These are phyloP conservation scores for Rosellinia necatrix DNA, from an alignment of 2,329 filamentous ascomycete genomes.

Conservation along the genomic window DNA sequence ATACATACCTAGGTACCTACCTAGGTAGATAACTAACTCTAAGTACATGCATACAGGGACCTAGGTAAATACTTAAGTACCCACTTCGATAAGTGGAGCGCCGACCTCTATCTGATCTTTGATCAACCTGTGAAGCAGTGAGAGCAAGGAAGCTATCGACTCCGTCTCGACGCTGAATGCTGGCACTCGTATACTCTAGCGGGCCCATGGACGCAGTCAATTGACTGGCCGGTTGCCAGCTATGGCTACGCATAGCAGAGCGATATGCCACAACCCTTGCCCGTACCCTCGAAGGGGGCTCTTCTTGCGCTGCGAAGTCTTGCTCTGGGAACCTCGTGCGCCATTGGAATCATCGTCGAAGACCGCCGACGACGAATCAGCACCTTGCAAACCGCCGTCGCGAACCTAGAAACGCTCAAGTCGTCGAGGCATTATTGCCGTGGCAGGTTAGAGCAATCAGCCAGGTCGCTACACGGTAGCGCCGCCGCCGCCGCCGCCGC, in stretches of 20 bases:
- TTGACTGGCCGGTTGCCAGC: not conserved
- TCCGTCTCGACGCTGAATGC: too few relatives aligned
- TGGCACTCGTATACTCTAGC: not conserved
- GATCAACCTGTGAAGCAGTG: not conserved
- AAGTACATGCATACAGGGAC: too few relatives aligned
- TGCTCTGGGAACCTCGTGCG: constrained; percentile 61
- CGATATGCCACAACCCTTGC: constrained; percentile 52
- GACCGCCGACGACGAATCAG: constrained; percentile 61
- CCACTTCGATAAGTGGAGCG: too few relatives aligned
- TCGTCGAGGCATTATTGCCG: constrained; percentile 42
- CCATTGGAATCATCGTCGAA: constrained; percentile 58
- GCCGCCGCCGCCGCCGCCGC: constrained; percentile 5
- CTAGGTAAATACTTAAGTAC: too few relatives aligned
- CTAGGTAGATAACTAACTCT: too few relatives aligned
- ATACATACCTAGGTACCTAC: too few relatives aligned
- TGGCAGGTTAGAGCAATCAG: constrained; percentile 22
- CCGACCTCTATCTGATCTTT: too few relatives aligned
- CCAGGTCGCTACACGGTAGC: constrained; percentile 27
- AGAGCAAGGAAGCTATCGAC: too few relatives aligned
- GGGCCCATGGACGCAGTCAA: constrained; percentile 7
- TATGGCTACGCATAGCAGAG: constrained; percentile 17
- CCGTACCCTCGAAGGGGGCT: constrained; percentile 59
- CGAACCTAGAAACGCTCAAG: constrained; percentile 58
- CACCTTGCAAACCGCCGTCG: constrained; percentile 53
- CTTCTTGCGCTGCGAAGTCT: constrained; percentile 60